Percentiles rank a stretch among this genome's conserved stretches.
phyloP scores from a whole-genome alignment of 192 early-diverging fungal species.

The Ambispora gerdemannii region DNA sequence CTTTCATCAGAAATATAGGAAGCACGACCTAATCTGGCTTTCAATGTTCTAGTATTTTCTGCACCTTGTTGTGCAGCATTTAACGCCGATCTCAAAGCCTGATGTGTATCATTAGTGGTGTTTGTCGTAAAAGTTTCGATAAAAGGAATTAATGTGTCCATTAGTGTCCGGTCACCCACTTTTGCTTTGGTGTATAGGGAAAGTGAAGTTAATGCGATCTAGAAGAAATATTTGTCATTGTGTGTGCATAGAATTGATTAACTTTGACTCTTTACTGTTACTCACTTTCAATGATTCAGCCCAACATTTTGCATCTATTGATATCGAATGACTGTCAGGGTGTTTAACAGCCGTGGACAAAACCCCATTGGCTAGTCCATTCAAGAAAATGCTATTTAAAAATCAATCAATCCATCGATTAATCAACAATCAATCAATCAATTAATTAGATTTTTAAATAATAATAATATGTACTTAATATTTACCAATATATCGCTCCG shows the following conservation, averaged over 20 bases:
- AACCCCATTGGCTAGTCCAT: not conserved
- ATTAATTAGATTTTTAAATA: not conserved
- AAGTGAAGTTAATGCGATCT: slow-evolving; percentile 57
- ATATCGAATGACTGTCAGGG: not conserved
- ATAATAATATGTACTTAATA: slow-evolving; percentile 17
- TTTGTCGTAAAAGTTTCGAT: slow-evolving; percentile 43
- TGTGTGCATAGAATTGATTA: not conserved
- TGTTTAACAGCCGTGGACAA: not conserved
- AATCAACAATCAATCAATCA: slow-evolving; percentile 38
- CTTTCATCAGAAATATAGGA: slow-evolving; percentile 57
- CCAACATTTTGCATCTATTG: not conserved
- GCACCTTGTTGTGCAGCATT: slow-evolving; percentile 54
- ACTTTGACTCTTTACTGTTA: slow-evolving; percentile 29
- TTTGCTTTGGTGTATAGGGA: slow-evolving; percentile 66
- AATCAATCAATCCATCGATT: slow-evolving; percentile 39
- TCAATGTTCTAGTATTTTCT: slow-evolving; percentile 50
- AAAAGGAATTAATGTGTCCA: slow-evolving; percentile 71
- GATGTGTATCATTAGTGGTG: slow-evolving; percentile 33
- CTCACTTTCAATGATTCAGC: slow-evolving; percentile 39
- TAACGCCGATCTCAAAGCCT: slow-evolving; percentile 45
- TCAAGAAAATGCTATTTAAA: not conserved
- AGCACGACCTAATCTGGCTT: slow-evolving; percentile 63
- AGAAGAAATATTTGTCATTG: too few species aligned
- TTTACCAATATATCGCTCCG: slow-evolving; percentile 72
- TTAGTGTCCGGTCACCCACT: slow-evolving; percentile 70